Evolutionary conservation across 345 rosid genomes (phyloP).

Genomic region (Ricinus communis): DNA sequence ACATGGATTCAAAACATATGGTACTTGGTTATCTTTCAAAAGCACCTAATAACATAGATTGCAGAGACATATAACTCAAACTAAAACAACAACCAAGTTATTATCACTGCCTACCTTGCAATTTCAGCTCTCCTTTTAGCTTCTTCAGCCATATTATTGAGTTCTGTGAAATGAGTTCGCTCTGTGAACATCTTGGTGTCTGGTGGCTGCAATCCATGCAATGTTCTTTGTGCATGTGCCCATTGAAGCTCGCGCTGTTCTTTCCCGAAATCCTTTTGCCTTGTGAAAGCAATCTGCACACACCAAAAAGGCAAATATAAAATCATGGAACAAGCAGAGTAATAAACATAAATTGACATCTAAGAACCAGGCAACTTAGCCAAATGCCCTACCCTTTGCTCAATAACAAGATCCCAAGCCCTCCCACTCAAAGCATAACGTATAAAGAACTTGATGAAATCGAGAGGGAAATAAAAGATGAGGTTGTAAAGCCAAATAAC

Average conservation of each 20-base stretch:
- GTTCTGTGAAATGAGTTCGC: conserved; percentile 77
- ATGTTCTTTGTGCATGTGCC: conserved; percentile 98
- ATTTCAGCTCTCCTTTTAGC: conserved; percentile 99
- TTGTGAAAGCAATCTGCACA: conserved; percentile 91
- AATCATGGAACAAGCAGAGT: neutral
- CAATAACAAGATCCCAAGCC: conserved; percentile 99
- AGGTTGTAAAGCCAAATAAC: conserved; percentile 96
- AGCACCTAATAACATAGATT: neutral
- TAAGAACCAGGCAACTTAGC: conserved; percentile 1
- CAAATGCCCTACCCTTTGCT: conserved; percentile 72
- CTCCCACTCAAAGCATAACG: conserved; percentile 92
- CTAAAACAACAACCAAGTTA: conserved; percentile 3
- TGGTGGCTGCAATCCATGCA: conserved; percentile 92
- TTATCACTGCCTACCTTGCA: conserved; percentile 54
- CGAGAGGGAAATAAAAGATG: conserved; percentile 84
- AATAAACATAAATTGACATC: neutral
- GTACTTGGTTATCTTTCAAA: neutral
- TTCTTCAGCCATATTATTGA: conserved; percentile 94
- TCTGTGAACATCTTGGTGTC: conserved; percentile 94
- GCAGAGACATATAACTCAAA: neutral
- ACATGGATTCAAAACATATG: neutral
- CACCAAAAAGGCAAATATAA: conserved; percentile 4
- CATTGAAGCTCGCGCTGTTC: conserved; percentile 98
- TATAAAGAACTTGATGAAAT: conserved; percentile 81
- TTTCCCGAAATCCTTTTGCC: conserved; percentile 94